Percentiles rank a stretch among this genome's conserved stretches.
Evolutionary conservation across 441 rosid species (phyloP).

Genomic region (Dalechampia spathulata): DNA sequence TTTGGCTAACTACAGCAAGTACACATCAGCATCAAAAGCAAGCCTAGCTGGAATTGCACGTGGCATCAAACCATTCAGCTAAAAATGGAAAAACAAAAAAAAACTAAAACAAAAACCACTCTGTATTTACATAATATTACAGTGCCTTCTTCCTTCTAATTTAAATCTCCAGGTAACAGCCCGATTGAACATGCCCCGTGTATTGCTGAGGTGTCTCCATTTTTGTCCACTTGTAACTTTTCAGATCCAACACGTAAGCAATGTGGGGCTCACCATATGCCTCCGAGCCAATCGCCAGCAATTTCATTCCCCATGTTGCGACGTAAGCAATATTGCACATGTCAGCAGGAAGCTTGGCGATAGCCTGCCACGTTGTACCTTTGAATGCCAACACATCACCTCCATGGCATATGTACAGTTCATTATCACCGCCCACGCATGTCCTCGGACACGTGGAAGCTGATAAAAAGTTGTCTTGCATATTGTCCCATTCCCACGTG

Average conservation of each 20-base stretch:
- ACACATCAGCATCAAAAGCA: no score
- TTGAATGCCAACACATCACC: slow-evolving; percentile 22
- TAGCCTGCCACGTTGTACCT: slow-evolving; percentile 32
- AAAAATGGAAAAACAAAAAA: no score
- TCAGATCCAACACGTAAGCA: slow-evolving; percentile 32
- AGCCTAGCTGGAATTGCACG: no score
- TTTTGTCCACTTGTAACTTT: slow-evolving; percentile 34
- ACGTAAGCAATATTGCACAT: slow-evolving; percentile 25
- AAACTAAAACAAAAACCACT: no score
- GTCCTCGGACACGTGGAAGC: slow-evolving; percentile 27
- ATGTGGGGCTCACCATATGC: slow-evolving; percentile 26
- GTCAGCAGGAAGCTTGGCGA: slow-evolving; percentile 39
- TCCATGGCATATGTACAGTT: slow-evolving; percentile 28
- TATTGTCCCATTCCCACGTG: slow-evolving; percentile 39
- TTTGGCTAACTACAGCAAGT: no score
- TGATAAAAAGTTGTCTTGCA: slow-evolving; percentile 24
- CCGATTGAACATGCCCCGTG: slow-evolving; percentile 49
- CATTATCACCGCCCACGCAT: slow-evolving; percentile 17
- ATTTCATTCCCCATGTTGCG: slow-evolving; percentile 27
- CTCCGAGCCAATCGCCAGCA: slow-evolving; percentile 50
- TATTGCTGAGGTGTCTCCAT: slow-evolving; percentile 23
- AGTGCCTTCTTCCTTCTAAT: no score
- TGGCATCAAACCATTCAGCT: no score
- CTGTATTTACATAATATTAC: no score
- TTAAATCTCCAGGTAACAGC: slow-evolving; percentile 47